A percentile compares a stretch with the other conserved stretches of the same genome.
phyloP scores from a whole-genome alignment of 202 grass and related monocot species.

The Elaeis oleifera region DNA sequence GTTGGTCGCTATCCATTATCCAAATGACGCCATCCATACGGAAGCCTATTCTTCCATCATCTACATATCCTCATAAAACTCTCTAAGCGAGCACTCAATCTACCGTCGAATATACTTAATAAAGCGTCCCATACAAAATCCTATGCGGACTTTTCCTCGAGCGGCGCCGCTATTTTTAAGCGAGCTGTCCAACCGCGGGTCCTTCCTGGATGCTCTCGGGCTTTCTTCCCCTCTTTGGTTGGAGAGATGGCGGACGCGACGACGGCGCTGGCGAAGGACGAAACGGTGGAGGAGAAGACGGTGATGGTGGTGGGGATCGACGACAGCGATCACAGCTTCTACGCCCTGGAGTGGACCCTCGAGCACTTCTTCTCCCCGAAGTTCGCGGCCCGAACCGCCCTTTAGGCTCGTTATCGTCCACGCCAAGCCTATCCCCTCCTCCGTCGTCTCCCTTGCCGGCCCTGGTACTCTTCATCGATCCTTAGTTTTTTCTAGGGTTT shows the following conservation, averaged over 20 bases:
- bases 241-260: not conserved
- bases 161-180: not conserved
- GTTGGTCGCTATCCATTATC: no score
- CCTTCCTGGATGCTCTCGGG: not conserved
- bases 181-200: not conserved
- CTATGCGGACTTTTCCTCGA: no score
- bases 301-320: conserved; percentile 59
- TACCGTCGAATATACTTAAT: no score
- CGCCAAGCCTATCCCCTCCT: conserved; percentile 45
- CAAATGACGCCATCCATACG: no score
- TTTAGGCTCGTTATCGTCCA: conserved; percentile 67
- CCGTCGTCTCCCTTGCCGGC: conserved; percentile 38
- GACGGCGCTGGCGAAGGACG: not conserved
- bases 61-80: no score
- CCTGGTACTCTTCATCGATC: conserved; percentile 5
- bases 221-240: not conserved
- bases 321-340: conserved; percentile 60
- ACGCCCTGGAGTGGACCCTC: conserved; percentile 62
- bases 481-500: not conserved
- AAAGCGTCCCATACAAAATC: no score
- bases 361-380: conserved; percentile 25
- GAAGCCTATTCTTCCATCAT: no score
- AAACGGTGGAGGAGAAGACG: conserved; percentile 19
- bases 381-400: conserved; percentile 4
- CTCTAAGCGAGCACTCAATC: no score